These are phyloP conservation scores for Xylaria arbuscula DNA, from an alignment of 2,329 filamentous ascomycete species.

Conservation along the genomic window DNA sequence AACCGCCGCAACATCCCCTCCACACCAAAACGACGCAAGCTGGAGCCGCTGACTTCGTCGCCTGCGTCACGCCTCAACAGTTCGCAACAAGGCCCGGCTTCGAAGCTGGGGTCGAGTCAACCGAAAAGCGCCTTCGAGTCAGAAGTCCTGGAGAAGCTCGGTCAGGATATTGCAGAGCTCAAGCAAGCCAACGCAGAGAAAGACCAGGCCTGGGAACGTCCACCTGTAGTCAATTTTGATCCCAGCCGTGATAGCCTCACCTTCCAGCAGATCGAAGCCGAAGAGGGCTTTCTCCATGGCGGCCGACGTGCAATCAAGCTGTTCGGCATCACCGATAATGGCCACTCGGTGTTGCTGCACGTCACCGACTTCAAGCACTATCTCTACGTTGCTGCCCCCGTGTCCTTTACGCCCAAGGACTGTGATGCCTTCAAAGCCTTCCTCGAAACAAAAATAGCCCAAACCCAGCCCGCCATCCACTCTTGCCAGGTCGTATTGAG, in stretches of 20 bases:
- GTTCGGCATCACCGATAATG: conserved; percentile 86
- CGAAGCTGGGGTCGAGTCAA: conserved; percentile 77
- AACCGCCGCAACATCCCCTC: conserved; percentile 71
- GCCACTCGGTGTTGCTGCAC: conserved; percentile 93
- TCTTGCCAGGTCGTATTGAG: conserved; percentile 84
- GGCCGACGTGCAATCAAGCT: conserved; percentile 85
- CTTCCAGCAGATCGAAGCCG: conserved; percentile 95
- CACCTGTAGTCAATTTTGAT: conserved; percentile 63
- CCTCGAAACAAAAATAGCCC: conserved; percentile 81
- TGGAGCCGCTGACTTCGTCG: conserved; percentile 71
- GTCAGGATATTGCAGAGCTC: conserved; percentile 87
- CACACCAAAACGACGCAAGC: conserved; percentile 84
- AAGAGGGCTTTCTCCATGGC: conserved; percentile 85
- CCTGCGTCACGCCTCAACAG: conserved; percentile 69
- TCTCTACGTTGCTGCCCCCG: conserved; percentile 89
- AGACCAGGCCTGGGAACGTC: conserved; percentile 89
- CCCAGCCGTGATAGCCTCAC: conserved; percentile 75
- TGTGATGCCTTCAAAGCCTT: conserved; percentile 82
- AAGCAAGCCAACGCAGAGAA: conserved; percentile 90
- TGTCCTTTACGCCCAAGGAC: conserved; percentile 82
- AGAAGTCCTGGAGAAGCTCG: conserved; percentile 94
- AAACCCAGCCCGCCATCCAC: conserved; percentile 78
- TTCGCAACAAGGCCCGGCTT: conserved; percentile 70
- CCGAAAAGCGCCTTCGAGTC: conserved; percentile 92
- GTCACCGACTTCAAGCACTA: conserved; percentile 97